Evolutionary conservation across 139 green algal species (phyloP).

Genomic region (Chlorella vulgaris): DNA sequence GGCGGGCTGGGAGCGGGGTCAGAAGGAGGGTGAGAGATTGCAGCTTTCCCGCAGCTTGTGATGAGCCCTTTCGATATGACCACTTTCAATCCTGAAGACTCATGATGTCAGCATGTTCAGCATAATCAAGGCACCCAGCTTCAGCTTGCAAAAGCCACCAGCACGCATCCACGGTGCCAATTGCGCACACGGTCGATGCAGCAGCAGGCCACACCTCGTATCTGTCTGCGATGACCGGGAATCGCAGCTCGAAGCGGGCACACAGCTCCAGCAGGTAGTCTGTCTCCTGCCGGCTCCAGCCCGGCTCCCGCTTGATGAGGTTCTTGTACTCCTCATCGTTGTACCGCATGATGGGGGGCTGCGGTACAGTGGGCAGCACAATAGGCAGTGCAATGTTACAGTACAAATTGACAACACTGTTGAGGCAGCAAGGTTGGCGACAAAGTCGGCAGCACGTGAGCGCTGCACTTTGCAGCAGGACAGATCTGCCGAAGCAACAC

Average conservation of each 20-base stretch:
- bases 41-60: no score
- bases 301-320: constrained; percentile 54
- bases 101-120: no score
- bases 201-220: constrained; percentile 63
- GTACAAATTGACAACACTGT: background rate
- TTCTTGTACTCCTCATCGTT: constrained; percentile 77
- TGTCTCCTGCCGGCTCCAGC: constrained; percentile 84
- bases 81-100: no score
- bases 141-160: no score
- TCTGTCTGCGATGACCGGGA: constrained; percentile 81
- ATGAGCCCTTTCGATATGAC: no score
- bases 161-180: no score
- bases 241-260: constrained; percentile 80
- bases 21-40: no score
- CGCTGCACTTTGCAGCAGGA: no score
- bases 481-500: no score
- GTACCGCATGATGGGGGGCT: constrained; percentile 62
- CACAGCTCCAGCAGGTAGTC: constrained; percentile 89
- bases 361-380: background rate
- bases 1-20: background rate
- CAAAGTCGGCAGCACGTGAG: no score
- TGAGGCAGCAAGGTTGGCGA: no score
- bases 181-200: background rate
- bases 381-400: background rate
- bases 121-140: no score